Conservation (phyloP, 2,329 filamentous ascomycete genomes). For the Pseudocercospora fijiensis region DNA sequence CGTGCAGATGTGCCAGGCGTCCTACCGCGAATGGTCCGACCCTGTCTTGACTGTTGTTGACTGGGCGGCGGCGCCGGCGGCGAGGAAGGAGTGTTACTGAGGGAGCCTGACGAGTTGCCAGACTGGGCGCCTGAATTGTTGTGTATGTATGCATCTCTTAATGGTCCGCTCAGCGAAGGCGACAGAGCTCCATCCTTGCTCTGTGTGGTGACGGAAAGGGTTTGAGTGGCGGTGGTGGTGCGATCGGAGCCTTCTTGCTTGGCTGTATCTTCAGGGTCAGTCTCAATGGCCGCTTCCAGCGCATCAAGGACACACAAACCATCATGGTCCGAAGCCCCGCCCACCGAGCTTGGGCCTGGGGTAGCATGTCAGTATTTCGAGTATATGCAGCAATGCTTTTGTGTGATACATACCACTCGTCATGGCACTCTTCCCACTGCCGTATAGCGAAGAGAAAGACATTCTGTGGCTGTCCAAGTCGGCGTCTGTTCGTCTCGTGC, state of each 20-base stretch:
- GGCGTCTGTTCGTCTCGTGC: slow-evolving; percentile 31
- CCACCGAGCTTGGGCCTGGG: slow-evolving; percentile 43
- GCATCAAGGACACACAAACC: slow-evolving; percentile 32
- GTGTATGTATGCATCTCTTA: slow-evolving; percentile 38
- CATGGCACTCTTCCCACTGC: slow-evolving; percentile 55
- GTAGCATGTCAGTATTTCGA: not conserved
- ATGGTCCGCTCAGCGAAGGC: slow-evolving; percentile 33
- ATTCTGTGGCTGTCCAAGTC: slow-evolving; percentile 60
- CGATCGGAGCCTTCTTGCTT: slow-evolving; percentile 17
- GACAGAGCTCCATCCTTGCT: slow-evolving; percentile 48
- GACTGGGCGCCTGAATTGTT: slow-evolving; percentile 48
- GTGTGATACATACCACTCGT: slow-evolving; percentile 40
- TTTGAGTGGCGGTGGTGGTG: slow-evolving; percentile 46
- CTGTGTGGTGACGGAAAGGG: slow-evolving; percentile 46
- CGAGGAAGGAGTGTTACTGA: slow-evolving; percentile 69
- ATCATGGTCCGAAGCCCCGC: slow-evolving; percentile 48
- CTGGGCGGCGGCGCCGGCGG: slow-evolving; percentile 27
- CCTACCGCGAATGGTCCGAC: slow-evolving; percentile 43
- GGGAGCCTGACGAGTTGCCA: slow-evolving; percentile 77
- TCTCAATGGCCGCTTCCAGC: slow-evolving; percentile 14
- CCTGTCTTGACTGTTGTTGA: slow-evolving; percentile 20
- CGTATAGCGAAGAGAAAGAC: slow-evolving; percentile 72
- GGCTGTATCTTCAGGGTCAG: slow-evolving; percentile 18
- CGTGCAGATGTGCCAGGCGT: slow-evolving; percentile 63
- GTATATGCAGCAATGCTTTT: not conserved